Base-by-base conservation (phyloP, 345 rosid species). In the Rhizophora apiculata region DNA sequence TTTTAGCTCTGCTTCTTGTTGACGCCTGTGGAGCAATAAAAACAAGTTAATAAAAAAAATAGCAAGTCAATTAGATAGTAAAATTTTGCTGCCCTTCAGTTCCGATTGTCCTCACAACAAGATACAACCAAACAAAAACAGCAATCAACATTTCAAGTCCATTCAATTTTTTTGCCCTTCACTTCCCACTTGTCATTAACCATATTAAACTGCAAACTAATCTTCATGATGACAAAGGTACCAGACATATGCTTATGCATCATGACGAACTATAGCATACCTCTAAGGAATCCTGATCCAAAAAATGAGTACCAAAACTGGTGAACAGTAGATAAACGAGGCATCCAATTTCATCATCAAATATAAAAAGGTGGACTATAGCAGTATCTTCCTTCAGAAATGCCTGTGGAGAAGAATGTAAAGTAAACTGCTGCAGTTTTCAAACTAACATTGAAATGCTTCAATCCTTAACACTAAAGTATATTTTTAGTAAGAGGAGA, bases 281-380 rank as follows among this genome's bases (percentile, higher is more conserved):
- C 88, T 86, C 93, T 89, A 91, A 91, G 66, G 85, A 88, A 83
- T 83, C 86, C 90, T 67, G 96, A 89, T 86, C 89, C 90, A 94
- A 84, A 83, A 85, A 81, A 85, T 75, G 87, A 87, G 87, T 78
- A 78, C 79, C 84, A 79, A 85, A 85, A 86, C 88, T 79, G 83
- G 92, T 81, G 84, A 91, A 88, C 85, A 78, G 85, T 78, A 84
- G 90, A 80, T 84, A 81, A 80, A 88, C 30, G 83, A 81, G 59
- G 81, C 87, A 80, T 73, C 85, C 84, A 86, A 79, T 83, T 79
- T 83, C 85, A 83, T 81, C 86, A 87, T 85, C 89, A 88, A 75
- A 82, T 81, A 83, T 84, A 83, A 87, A 82, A 87, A 82, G 84
- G 81, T 78, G 85, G 80, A 80, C 67, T 80, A 89, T 78, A 89